Percentiles rank a stretch among this genome's conserved stretches.
Conservation (phyloP, 164 flowering plant genomes). For the Sedum album region DNA sequence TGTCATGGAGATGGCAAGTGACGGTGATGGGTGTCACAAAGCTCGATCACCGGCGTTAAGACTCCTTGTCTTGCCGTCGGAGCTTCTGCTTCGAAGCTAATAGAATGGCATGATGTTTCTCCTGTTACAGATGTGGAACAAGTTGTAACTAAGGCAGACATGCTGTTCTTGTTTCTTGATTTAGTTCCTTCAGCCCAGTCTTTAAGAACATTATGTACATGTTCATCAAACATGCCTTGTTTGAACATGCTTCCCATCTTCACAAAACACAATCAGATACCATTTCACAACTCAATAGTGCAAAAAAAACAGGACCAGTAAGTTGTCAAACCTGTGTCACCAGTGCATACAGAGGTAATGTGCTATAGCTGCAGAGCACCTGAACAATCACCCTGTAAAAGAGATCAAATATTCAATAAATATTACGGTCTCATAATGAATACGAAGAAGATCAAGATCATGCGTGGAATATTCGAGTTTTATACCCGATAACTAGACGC, state of each 20-base stretch:
- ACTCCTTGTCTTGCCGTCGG: background rate
- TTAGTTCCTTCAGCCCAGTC: slow-evolving; percentile 12
- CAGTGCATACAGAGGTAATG: slow-evolving; percentile 32
- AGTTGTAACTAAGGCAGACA: background rate
- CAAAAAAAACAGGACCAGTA: background rate
- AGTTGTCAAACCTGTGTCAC: slow-evolving; percentile 28
- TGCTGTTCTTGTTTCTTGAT: slow-evolving; percentile 4
- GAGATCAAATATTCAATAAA: too few species aligned
- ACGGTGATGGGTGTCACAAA: background rate
- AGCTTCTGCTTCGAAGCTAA: background rate
- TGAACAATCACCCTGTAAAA: slow-evolving; percentile 28
- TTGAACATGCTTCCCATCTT: slow-evolving; percentile 60
- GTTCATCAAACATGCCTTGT: slow-evolving; percentile 19
- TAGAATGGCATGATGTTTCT: background rate
- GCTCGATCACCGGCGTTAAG: background rate
- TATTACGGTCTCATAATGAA: too few species aligned
- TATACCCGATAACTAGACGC: slow-evolving; percentile 61
- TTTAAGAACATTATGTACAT: slow-evolving; percentile 2
- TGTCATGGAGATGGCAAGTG: background rate
- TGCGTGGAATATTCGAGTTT: too few species aligned
- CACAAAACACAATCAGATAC: background rate
- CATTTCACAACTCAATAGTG: background rate
- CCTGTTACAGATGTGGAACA: background rate
- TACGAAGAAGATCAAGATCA: background rate
- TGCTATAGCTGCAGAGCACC: slow-evolving; percentile 41